Conservation (phyloP, 106 monocot species). For the Ottelia alismoides region DNA sequence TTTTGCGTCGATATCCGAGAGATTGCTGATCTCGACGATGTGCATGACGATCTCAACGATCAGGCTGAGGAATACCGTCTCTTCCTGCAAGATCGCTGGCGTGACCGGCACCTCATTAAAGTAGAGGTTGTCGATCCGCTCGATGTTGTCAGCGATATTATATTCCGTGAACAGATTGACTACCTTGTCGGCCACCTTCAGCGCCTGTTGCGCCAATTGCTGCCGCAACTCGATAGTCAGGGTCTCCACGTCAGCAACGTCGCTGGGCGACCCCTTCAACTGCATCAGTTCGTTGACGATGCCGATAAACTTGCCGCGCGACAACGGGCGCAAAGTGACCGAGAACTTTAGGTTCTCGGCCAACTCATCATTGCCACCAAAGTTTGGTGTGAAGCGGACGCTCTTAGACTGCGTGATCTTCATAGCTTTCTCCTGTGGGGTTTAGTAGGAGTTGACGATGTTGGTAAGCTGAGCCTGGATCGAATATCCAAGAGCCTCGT, state of each 20-base stretch:
- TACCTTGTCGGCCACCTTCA: background rate
- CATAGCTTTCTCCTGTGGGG: background rate
- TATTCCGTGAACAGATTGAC: background rate
- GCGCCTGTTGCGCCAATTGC: no score
- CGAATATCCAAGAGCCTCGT: background rate
- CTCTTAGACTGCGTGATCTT: background rate
- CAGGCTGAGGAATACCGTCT: background rate
- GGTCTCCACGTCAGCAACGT: no score
- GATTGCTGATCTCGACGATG: background rate
- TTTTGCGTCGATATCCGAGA: background rate
- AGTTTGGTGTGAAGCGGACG: background rate
- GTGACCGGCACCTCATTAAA: no score
- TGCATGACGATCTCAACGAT: background rate
- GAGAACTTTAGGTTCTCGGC: background rate
- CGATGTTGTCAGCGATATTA: background rate
- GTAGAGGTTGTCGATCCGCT: no score
- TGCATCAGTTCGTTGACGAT: background rate
- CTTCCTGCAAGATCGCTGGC: background rate
- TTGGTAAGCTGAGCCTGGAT: background rate
- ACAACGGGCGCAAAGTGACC: background rate
- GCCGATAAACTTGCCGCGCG: background rate
- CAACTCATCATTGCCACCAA: background rate
- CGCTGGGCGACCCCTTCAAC: no score
- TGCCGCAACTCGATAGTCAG: no score
- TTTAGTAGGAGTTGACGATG: background rate